These are phyloP conservation scores for Castanea mollissima DNA, from an alignment of 306 rosid genomes.

Conservation along the genomic window DNA sequence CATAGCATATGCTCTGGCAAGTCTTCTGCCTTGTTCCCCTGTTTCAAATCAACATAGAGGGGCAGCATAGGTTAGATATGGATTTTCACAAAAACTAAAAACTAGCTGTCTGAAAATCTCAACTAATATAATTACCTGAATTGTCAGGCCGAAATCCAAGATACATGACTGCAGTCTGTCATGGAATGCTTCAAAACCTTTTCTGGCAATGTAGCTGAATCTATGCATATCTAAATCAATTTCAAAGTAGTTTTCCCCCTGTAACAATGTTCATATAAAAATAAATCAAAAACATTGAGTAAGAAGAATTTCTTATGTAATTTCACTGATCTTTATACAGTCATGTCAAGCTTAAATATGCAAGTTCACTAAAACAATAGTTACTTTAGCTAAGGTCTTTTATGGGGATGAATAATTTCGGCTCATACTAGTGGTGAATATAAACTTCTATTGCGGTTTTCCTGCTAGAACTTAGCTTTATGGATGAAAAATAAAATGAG, in stretches of 20 bases:
- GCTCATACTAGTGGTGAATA: background rate
- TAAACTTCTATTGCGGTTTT: background rate
- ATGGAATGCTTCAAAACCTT: constrained; percentile 82
- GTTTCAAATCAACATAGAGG: constrained; percentile 13
- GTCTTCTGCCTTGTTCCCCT: constrained; percentile 89
- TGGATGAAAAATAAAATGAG: background rate
- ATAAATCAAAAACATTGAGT: background rate
- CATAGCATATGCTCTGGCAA: constrained; percentile 82
- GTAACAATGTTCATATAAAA: constrained; percentile 13
- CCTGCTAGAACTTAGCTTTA: background rate
- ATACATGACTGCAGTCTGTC: constrained; percentile 68
- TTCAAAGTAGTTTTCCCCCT: constrained; percentile 97
- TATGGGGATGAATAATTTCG: background rate
- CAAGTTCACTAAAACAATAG: background rate
- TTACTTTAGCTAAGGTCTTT: background rate
- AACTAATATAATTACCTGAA: constrained; percentile 61
- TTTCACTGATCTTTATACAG: background rate
- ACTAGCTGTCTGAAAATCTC: background rate
- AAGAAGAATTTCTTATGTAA: background rate
- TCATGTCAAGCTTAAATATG: too few species aligned
- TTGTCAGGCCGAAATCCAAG: constrained; percentile 83
- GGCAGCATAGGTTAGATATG: constrained; percentile 15
- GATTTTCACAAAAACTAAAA: background rate
- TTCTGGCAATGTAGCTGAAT: constrained; percentile 89
- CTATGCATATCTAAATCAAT: constrained; percentile 93